A percentile compares a stretch with the other conserved stretches of the same genome.
Evolutionary conservation across 768 basidiomycete species (phyloP).

Genomic region (Leccinum imitatum): DNA sequence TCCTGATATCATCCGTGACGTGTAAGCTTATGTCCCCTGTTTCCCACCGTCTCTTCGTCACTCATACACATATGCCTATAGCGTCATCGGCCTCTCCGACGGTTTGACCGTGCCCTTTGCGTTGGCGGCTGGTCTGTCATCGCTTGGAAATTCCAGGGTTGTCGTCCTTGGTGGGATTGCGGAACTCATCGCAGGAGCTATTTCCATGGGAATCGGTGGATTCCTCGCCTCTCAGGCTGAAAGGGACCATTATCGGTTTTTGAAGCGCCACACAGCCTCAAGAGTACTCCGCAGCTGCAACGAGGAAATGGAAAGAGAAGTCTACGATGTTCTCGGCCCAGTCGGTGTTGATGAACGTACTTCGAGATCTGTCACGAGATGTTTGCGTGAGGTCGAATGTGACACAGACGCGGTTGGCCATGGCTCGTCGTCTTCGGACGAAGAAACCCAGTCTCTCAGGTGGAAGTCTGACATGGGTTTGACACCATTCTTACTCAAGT

Average conservation of each 20-base stretch:
- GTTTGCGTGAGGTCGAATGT: constrained; percentile 66
- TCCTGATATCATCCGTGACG: constrained; percentile 84
- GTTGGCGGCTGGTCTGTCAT: constrained; percentile 83
- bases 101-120: constrained; percentile 93
- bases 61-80: constrained; percentile 28
- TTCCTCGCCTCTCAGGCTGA: constrained; percentile 98
- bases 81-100: constrained; percentile 88
- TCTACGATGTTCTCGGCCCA: constrained; percentile 81
- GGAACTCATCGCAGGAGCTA: constrained; percentile 94
- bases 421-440: constrained; percentile 37
- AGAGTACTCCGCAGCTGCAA: constrained; percentile 88
- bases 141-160: constrained; percentile 85
- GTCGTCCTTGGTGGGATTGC: constrained; percentile 94
- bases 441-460: constrained; percentile 55
- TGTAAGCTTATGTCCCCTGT: constrained; percentile 48
- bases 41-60: not conserved
- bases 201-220: constrained; percentile 98
- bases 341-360: constrained; percentile 86
- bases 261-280: constrained; percentile 67
- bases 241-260: constrained; percentile 89
- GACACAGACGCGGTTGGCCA: constrained; percentile 28
- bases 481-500: constrained; percentile 92
- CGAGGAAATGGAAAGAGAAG: constrained; percentile 96
- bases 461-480: constrained; percentile 83
- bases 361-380: constrained; percentile 75